Evolutionary conservation across 148 eudicot genomes (phyloP), one percentile per base, ranked within the genome.

Genomic region (Vaccinium darrowii): DNA sequence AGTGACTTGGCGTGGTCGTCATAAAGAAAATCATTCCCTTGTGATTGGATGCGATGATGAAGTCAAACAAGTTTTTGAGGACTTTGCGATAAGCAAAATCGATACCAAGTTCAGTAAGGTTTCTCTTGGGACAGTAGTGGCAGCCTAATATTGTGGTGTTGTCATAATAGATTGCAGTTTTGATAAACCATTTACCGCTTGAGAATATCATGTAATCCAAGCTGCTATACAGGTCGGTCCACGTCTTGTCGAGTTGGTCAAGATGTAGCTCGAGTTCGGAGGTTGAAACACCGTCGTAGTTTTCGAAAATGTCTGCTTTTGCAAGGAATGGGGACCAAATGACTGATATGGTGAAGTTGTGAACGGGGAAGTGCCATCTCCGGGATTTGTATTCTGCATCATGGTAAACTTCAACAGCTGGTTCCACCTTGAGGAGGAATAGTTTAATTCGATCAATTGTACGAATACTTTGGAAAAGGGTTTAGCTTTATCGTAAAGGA

Each of bases 1-100:
- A 95, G 84, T 95, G 98, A 88, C 92, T 95, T 0, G 98, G 97
- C 9, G 95, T 92, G 4, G 93, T 83, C 47, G 93, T 91, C 78
- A 91, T 86, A 79, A 88, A 93, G 84, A 93, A 90, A 12, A 93
- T 85, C 39, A 85, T 49, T 25, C 92, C 95, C 74, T 84, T 90
- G 86, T 90, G 92, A 76, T 84, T 81, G 27, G 95, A 91, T 47
- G 83, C 39, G 58, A 88, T 81, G 72, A 93, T 88, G 83, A 88
- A 93, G 58, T 90, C 86, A 60, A 93, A 90, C 71, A 88, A 85
- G 19, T 73, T 80, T 52, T 85, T 60, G 56, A 93, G 91, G 80
- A 91, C 77, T 82, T 85, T 90, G 39, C 90, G 90, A 73, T 93
- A 93, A 33, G 91, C 93, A 73, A 91, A 87, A 19, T 93, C 87